A percentile compares a stretch with the other conserved stretches of the same genome.
Evolutionary conservation across 495 filamentous ascomycete species (phyloP).

Genomic region (Ascobolus immersus): DNA sequence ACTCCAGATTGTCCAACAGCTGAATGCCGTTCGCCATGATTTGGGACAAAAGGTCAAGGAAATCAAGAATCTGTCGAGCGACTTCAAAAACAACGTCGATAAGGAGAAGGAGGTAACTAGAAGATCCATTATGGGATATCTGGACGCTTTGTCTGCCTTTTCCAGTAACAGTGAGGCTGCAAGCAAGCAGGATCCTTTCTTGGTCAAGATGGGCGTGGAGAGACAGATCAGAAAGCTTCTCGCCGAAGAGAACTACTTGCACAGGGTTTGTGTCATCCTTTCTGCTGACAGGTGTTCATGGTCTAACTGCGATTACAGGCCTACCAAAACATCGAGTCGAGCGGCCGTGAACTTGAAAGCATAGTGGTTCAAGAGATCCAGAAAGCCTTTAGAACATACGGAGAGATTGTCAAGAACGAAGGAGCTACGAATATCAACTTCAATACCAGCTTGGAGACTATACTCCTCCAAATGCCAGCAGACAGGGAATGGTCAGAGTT

Average conservation of each 20-base stretch:
- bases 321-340: constrained; percentile 81
- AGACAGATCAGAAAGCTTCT: constrained; percentile 74
- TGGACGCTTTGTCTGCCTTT: constrained; percentile 43
- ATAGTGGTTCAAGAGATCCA: constrained; percentile 95
- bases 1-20: constrained; percentile 62
- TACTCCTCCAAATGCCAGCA: constrained; percentile 68
- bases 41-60: constrained; percentile 91
- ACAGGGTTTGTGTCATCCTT: constrained; percentile 34
- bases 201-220: constrained; percentile 61
- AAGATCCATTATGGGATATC: constrained; percentile 43
- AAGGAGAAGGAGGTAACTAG: constrained; percentile 50
- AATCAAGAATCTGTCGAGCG: constrained; percentile 70
- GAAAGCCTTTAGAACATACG: constrained; percentile 82
- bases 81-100: constrained; percentile 80
- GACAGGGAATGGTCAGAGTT: constrained; percentile 79
- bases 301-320: constrained; percentile 32
- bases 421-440: constrained; percentile 54
- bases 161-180: too few species aligned
- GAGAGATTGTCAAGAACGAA: constrained; percentile 68
- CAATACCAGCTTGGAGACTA: constrained; percentile 56
- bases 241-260: constrained; percentile 90
- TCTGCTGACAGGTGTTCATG: too few species aligned
- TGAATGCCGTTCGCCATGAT: constrained; percentile 67
- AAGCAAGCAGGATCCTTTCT: constrained; percentile 82
- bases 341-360: constrained; percentile 76